phyloP scores from a whole-genome alignment of 495 filamentous ascomycete genomes.

The Lasiosphaeria hispida region DNA sequence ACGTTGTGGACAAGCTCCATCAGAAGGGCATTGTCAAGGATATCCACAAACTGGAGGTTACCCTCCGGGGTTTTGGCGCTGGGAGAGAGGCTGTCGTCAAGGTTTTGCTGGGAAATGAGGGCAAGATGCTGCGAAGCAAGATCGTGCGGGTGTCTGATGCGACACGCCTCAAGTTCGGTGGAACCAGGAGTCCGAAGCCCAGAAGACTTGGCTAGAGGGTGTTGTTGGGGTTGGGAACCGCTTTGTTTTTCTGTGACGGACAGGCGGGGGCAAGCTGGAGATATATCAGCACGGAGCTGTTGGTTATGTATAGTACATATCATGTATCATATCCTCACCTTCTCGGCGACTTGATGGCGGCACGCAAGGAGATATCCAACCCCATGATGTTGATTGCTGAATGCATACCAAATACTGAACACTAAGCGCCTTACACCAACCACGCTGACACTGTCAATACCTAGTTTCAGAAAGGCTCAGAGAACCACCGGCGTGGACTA shows the following conservation, averaged over 20 bases:
- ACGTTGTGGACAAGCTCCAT: constrained; percentile 73
- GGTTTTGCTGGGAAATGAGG: constrained; percentile 82
- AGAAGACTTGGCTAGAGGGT: constrained; percentile 71
- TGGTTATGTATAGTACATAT: constrained; percentile 4
- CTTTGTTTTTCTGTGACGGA: too few species aligned
- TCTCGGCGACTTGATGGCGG: neutral
- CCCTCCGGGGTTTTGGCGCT: constrained; percentile 76
- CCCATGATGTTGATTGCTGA: neutral
- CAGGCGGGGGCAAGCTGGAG: too few species aligned
- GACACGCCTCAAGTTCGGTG: constrained; percentile 92
- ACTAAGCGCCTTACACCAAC: too few species aligned
- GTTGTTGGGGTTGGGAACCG: neutral
- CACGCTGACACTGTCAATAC: too few species aligned
- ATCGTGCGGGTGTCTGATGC: constrained; percentile 75
- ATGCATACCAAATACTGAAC: too few species aligned
- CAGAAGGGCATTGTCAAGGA: constrained; percentile 62
- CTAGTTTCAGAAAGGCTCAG: too few species aligned
- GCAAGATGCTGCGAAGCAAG: constrained; percentile 64
- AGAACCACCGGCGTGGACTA: too few species aligned
- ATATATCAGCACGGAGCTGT: neutral
- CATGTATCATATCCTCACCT: neutral
- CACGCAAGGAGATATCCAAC: neutral
- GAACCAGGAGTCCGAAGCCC: constrained; percentile 75
- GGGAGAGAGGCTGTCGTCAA: constrained; percentile 88
- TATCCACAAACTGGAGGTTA: constrained; percentile 69